Evolutionary conservation across 1,284 basidiomycete species (phyloP).

Genomic region (Ceratobasidium papillatum): DNA sequence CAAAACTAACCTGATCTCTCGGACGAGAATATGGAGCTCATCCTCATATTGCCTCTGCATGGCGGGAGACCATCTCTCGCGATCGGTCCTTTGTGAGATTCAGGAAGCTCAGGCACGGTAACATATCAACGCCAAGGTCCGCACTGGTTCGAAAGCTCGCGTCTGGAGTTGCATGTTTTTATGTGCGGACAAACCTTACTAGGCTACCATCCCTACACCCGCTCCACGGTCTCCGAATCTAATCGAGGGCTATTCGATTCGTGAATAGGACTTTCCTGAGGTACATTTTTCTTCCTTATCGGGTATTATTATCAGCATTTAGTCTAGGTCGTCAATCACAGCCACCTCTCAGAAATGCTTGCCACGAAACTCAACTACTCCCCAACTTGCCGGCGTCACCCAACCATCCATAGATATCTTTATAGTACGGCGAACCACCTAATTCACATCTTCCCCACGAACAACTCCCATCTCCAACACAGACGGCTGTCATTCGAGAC

Average conservation of each 20-base stretch:
- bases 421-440: too few relatives aligned
- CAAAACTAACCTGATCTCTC: constrained; percentile 98
- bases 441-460: too few relatives aligned
- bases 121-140: constrained; percentile 93
- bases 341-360: too few relatives aligned
- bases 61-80: constrained; percentile 82
- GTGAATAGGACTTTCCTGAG: constrained; percentile 93
- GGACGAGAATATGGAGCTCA: constrained; percentile 99
- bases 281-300: constrained; percentile 60
- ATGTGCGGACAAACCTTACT: constrained; percentile 99
- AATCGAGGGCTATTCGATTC: constrained; percentile 98
- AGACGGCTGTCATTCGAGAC: too few relatives aligned
- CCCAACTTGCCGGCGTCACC: too few relatives aligned
- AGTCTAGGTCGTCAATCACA: too few relatives aligned
- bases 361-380: too few relatives aligned
- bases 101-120: constrained; percentile 99
- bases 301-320: too few relatives aligned
- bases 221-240: constrained; percentile 97
- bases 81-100: constrained; percentile 97
- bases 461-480: too few relatives aligned
- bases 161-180: constrained; percentile 98
- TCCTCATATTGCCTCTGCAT: constrained; percentile 96
- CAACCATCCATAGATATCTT: too few relatives aligned
- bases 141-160: constrained; percentile 97
- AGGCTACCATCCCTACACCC: constrained; percentile 99